These are phyloP conservation scores for Berberis vulgaris DNA, from an alignment of 164 flowering plant species.

Conservation along the genomic window DNA sequence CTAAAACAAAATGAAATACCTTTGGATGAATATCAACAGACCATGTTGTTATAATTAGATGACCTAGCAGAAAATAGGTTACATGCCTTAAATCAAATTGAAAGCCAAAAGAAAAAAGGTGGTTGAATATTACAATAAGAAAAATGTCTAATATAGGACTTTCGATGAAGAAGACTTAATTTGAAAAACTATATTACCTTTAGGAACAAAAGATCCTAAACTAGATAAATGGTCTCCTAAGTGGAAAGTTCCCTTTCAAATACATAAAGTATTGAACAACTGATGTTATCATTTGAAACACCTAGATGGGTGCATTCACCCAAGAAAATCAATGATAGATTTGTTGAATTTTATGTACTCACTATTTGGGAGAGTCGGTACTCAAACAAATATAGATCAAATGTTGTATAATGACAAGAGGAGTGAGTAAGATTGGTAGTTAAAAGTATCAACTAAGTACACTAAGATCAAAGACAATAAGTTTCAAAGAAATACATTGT, in stretches of 20 bases:
- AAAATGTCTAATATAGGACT: background rate
- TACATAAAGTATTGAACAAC: background rate
- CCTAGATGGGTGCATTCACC: background rate
- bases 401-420: no score
- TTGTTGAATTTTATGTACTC: background rate
- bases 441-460: no score
- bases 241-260: background rate
- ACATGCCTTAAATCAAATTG: background rate
- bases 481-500: no score
- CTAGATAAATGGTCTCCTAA: background rate
- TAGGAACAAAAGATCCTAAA: background rate
- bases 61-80: background rate
- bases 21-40: background rate
- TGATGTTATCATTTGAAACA: background rate
- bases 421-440: no score
- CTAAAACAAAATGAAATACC: no score
- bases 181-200: background rate
- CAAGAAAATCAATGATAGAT: background rate
- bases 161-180: background rate
- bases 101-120: background rate
- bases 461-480: no score
- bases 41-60: background rate
- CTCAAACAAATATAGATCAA: background rate
- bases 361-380: background rate
- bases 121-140: background rate